Evolutionary conservation across 2,329 filamentous ascomycete genomes (phyloP), one percentile per base, ranked within the genome.

Genomic region (Thermothelomyces thermophilus): DNA sequence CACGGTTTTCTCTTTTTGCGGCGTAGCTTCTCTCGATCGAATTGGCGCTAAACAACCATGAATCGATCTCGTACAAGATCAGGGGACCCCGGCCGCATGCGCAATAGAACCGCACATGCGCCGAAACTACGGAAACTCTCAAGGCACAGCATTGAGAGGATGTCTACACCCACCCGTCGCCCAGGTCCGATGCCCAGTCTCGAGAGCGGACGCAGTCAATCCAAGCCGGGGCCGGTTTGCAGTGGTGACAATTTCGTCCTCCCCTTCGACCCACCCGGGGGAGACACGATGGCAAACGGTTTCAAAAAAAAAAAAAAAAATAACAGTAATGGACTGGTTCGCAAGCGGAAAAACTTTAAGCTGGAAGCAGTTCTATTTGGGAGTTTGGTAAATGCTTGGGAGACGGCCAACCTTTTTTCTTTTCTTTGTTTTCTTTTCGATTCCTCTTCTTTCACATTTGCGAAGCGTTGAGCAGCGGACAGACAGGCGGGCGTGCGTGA

Each of bases 121-220:
- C 71, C 70, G 68, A 67, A 65, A 66, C 67, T 74, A n/a, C n/a
- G n/a, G n/a, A 73, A 75, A 75, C 65, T 57, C 30, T 20, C 40
- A 14, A 37, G 30, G 35, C 28, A 6, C 31, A 20, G 30, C 22
- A 30, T 33, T 20, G 26, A 5, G 26, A 44, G 19, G 6, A n/a
- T 22, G 30, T 24, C 7, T 20, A 34, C 20, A 35, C 17, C 16
- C 31, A 26, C 20, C n/a, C 22, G n/a, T 28, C 20, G 14, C 11
- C 43, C 3, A 5, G 2, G 14, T 17, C 14, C 10, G 6, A 22
- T 26, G 28, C 14, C 10, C 22, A 16, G 16, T 11, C 13, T 17
- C 24, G 14, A 6, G 20, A 28, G 26, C 24, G 43, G 20, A 26
- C 24, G 13, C 13, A 5, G 5, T 16, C 2, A 33, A 36, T 20